Base-by-base conservation (phyloP, 768 basidiomycete genomes). In the Pleurotus ostreatus region DNA sequence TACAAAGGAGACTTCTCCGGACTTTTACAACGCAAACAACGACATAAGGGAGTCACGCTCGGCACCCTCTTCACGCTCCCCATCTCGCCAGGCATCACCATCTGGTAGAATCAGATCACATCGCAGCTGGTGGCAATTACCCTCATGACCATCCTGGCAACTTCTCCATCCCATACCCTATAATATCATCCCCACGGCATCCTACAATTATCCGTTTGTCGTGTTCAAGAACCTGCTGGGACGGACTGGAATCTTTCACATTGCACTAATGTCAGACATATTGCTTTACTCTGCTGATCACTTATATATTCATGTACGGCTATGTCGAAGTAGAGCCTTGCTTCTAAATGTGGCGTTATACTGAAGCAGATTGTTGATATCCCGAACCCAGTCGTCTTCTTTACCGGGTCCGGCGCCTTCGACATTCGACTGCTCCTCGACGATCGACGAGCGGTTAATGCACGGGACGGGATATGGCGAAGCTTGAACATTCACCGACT, bases 331-430 rank as follows among this genome's bases (percentile, higher is more conserved):
- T 58, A 92, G 73, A n/a, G 89, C 90, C 70, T 93, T 93, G 74
- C 90, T 92, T 67, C 91, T 76, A 71, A 97, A 97, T 0, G 94
- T 93, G 25, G 92, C 92, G 62, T 97, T 97, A 73, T 96, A 97
- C 71, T 95, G 93, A 55, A 97, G 72, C 57, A 97, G 72, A 61
- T 93, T 94, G 69, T 96, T 96, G 70, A 97, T 97, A 66, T 97
- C 94, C 55, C 91, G 79, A n/a, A 95, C 93, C 94, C 94, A 97
- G 63, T 94, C 93, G 65, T 93, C 91, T 63, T 92, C 90, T 65
- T 88, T 90, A 9, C 90, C 88, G 23, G 85, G 88, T 7, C 81
- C 81, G 22, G 83, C 89, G 23, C 88, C 88, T 69, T 88, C 86
- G 48, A 73, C 77, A 18, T 68, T 69, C 57, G 74, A 73, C 44